Evolutionary conservation across 257 asterid species (phyloP), one percentile per base, ranked within the genome.

Genomic region (Jacaranda copaia): DNA sequence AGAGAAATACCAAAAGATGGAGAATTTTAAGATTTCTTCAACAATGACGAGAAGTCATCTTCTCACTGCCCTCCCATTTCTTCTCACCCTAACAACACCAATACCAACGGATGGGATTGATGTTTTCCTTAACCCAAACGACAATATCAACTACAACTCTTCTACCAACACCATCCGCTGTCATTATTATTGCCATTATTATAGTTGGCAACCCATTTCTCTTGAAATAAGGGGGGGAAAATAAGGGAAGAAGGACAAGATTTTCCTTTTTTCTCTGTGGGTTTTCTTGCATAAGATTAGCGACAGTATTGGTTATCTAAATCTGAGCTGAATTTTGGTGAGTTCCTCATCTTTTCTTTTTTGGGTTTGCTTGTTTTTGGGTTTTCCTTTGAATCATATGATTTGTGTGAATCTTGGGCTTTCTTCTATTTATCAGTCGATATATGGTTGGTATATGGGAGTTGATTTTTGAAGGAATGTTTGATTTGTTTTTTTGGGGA

Each of bases 21-120:
- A 81, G 82, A 82, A 79, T 25, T 51, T 66, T 84, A 78, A 74
- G 84, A 81, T 87, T 87, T 87, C 82, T 89, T 85, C 86, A 87
- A 85, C 81, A 83, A 76, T 48, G 83, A 84, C 81, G 77, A 78
- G 77, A 80, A 81, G 79, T 73, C 82, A 66, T 71, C 79, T 72
- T 67, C 80, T 66, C 83, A 62, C 32, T 25, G 32, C 32, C 73
- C 80, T 48, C 71, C 81, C 81, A 79, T 79, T 52, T 73, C 73
- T 77, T 80, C 73, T 16, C 80, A 39, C 68, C 46, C 57, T 74
- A 32, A 72, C 68, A 73, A 77, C 78, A 81, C 83, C 81, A 84
- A 79, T 73, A 43, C 82, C 83, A 73, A 67, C 85, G 76, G 84
- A 88, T 86, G 90, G 93, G 84, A 84, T 88, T 89, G 42, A 72